Base-by-base conservation (phyloP, 495 filamentous ascomycete genomes). In the Aspergillus sclerotioniger region DNA sequence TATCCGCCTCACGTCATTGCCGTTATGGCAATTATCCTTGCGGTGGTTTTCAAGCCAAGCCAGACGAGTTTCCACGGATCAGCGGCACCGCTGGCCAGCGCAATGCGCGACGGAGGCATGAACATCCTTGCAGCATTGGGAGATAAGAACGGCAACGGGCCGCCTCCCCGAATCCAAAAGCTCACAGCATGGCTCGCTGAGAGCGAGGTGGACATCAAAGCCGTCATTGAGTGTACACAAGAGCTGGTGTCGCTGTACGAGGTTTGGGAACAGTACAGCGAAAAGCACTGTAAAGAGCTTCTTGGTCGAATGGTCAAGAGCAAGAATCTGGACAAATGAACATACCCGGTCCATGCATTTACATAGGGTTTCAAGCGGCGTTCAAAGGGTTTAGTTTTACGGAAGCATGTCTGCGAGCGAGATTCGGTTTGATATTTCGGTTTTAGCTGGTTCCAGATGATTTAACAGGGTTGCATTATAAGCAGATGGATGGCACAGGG, bases 201-300 rank as follows among this genome's bases (percentile, higher is more conserved):
- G 66, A 95, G 91, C 64, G 89, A 88, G 61, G 84, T 98, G 32
- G 93, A 98, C 68, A 90, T 98, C 67, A 90, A 90, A 71, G 90
- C 86, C 19, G 87, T 96, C 66, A 87, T 96, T 45, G 93, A 98
- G 66, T 93, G 89, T 71, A 91, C 90, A 0, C 94, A 98, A 73
- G 95, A 98, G 76, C 82, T 98, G 51, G 91, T 98, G 43, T 95
- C 91, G 4, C 82, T 98, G 59, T 98, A 98, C 72, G 92, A 96
- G 70, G 82, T 90, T 32, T 91, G 91, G 79, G 94, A 98, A 68
- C 80, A 85, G 63, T 96, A 93, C 65, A 90, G 85, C 60, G 92
- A 98, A 65, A 93, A 94, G 72, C 75, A 75, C 16, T 89, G 85
- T 64, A 89, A 86, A 68, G 88, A 90, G 57, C 80, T 89, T 58